phyloP scores from a whole-genome alignment of 306 rosid species.

The Cicer cuneatum region DNA sequence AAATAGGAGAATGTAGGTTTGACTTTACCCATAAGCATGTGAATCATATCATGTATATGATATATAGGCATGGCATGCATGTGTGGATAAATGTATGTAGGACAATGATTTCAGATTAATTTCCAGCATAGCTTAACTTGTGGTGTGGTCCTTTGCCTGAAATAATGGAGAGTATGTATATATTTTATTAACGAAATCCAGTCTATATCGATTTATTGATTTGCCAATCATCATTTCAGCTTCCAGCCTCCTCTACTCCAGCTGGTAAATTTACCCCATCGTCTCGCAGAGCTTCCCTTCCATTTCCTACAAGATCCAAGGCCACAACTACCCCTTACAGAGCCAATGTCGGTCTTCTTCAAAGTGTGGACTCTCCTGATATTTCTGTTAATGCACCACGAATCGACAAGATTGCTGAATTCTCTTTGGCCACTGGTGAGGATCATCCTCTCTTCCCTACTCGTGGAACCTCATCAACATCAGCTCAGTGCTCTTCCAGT shows the following conservation, averaged over 20 bases:
- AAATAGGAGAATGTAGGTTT: not conserved
- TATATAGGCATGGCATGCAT: not conserved
- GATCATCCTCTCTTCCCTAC: conserved; percentile 52
- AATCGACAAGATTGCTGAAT: conserved; percentile 92
- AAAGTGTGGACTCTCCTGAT: conserved; percentile 68
- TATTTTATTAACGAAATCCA: not conserved
- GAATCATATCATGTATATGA: conserved; percentile 10
- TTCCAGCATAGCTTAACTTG: not conserved
- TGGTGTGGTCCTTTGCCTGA: not conserved
- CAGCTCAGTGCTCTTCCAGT: conserved; percentile 65
- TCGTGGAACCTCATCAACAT: conserved; percentile 59
- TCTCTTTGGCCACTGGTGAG: conserved; percentile 75
- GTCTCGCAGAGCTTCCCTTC: conserved; percentile 84
- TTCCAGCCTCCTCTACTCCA: conserved; percentile 56
- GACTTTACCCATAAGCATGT: not conserved
- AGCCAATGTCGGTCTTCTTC: conserved; percentile 59
- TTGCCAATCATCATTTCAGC: conserved; percentile 52
- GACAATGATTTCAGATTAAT: not conserved
- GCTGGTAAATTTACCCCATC: conserved; percentile 49
- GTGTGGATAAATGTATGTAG: not conserved
- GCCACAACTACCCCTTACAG: conserved; percentile 52
- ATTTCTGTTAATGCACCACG: conserved; percentile 91
- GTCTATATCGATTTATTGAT: conserved; percentile 15
- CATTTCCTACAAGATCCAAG: conserved; percentile 57
- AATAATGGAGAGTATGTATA: not conserved